Evolutionary conservation across 2,329 filamentous ascomycete species (phyloP), one percentile per base, ranked within the genome.

Genomic region (Verruconis gallopava): DNA sequence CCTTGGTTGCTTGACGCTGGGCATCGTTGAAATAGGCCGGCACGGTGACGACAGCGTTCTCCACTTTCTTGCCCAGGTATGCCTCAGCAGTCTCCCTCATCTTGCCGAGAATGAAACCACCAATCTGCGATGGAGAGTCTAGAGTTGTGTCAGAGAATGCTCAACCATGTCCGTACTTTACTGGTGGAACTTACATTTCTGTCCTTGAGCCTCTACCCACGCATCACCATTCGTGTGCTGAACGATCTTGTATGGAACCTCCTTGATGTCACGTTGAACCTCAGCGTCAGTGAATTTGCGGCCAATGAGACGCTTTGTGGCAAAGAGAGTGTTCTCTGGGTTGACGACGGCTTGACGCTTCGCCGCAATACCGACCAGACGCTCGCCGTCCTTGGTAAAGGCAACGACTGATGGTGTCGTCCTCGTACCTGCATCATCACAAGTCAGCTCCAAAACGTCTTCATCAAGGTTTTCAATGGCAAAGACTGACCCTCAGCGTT

Each of bases 21-120:
- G 85, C 88, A 67, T 96, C 88, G 68, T 96, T 96, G 77, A 96
- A 96, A 75, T 96, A 96, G 56, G 88, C 88, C 49, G 88, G 88
- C 28, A 95, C 88, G 47, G 89, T 96, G 54, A 96, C 89, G 47
- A 96, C 89, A 55, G 86, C 89, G 62, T 96, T 94, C 77, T 93
- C 91, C 58, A 93, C 69, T 47, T 77, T 77, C 73, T 86, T 93
- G 68, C 82, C 78, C 51, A 94, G 77, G 70, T 93, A 94, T 48
- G 82, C 73, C 72, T 95, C 88, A 51, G 89, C 89, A 40, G 89
- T 96, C 75, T 95, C 89, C 79, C 93, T 95, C 89, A 95, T 95
- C 78, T 96, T 95, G 66, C 86, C 81, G 56, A 96, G 77, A 51
- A 95, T 75, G 66, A 95, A 94, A 59, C 88, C 89, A 75, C 89